phyloP scores from a whole-genome alignment of 306 rosid genomes.

The Malus sylvestris region DNA sequence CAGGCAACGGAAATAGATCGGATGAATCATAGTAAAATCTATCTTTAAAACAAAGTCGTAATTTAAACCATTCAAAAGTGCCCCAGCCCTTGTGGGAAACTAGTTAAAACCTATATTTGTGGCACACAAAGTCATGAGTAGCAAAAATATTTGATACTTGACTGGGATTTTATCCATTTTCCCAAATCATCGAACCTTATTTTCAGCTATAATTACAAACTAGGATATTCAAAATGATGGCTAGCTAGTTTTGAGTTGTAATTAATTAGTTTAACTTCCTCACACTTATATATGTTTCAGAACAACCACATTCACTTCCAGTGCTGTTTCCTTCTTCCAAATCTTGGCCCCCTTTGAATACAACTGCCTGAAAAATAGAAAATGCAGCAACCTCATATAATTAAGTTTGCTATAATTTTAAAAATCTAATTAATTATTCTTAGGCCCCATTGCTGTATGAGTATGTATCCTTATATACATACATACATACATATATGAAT shows the following conservation, averaged over 20 bases:
- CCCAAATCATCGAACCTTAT: neutral
- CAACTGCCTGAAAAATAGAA: constrained; percentile 40
- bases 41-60: too few relatives aligned
- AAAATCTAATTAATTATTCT: neutral
- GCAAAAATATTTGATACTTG: neutral
- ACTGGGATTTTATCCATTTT: neutral
- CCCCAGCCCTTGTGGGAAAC: neutral
- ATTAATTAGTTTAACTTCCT: neutral
- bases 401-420: neutral
- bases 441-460: neutral
- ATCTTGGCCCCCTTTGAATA: constrained; percentile 30
- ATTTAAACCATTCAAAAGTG: neutral
- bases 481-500: neutral
- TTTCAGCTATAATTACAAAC: neutral
- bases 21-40: too few relatives aligned
- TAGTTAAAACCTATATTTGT: neutral
- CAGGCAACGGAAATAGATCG: too few relatives aligned
- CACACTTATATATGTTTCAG: neutral
- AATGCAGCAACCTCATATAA: neutral
- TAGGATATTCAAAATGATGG: neutral
- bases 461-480: neutral
- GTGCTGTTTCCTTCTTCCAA: constrained; percentile 27
- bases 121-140: neutral
- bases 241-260: neutral
- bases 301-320: neutral